Evolutionary conservation across 2,329 filamentous ascomycete genomes (phyloP).

Genomic region (Pseudogymnoascus sp.): DNA sequence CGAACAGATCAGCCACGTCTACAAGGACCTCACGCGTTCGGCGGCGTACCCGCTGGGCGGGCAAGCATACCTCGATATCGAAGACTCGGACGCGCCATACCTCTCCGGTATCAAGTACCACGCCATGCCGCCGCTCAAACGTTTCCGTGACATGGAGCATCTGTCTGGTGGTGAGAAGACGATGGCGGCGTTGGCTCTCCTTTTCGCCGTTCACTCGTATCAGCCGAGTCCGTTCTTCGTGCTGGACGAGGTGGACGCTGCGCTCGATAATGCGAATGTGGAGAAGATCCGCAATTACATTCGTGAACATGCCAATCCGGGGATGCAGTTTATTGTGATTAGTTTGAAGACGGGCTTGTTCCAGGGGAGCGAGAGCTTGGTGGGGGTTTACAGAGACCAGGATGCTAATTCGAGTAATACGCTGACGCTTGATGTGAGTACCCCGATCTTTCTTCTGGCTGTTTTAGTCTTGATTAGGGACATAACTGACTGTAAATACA

Average conservation of each 20-base stretch:
- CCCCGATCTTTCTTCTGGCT: neutral
- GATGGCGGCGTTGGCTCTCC: constrained; percentile 90
- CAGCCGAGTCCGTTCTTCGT: constrained; percentile 97
- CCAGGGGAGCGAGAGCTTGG: constrained; percentile 90
- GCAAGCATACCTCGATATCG: constrained; percentile 77
- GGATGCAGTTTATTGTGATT: constrained; percentile 99
- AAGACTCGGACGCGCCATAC: constrained; percentile 92
- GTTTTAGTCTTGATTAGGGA: neutral
- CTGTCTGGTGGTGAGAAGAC: constrained; percentile 96
- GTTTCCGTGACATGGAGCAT: constrained; percentile 98
- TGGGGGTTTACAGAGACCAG: constrained; percentile 94
- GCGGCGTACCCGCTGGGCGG: constrained; percentile 91
- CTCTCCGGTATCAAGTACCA: constrained; percentile 95
- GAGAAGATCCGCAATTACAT: constrained; percentile 96
- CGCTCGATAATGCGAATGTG: constrained; percentile 96
- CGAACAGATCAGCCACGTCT: constrained; percentile 87
- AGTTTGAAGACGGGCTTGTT: constrained; percentile 91
- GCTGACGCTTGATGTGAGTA: constrained; percentile 87
- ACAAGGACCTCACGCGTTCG: constrained; percentile 88
- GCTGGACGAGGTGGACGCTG: constrained; percentile 94
- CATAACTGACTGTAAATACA: neutral
- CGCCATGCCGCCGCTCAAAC: constrained; percentile 96
- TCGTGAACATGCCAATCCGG: constrained; percentile 82
- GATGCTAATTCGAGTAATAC: constrained; percentile 85
- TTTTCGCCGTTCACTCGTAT: constrained; percentile 95